These are phyloP conservation scores for Aspergillus fischeri DNA, from an alignment of 2,329 filamentous ascomycete genomes.

Conservation along the genomic window DNA sequence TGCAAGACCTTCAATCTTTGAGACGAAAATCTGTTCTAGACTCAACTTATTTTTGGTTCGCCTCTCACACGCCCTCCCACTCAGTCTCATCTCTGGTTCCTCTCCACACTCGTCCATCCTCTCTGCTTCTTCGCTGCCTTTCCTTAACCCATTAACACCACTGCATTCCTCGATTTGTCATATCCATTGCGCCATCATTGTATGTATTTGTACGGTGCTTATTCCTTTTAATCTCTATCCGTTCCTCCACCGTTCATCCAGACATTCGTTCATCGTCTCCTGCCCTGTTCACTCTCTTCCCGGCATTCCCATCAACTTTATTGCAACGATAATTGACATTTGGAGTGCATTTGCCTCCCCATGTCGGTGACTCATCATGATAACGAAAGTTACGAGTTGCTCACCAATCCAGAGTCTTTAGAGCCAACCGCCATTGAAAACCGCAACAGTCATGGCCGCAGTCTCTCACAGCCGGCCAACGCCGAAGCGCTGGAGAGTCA, in stretches of 20 bases:
- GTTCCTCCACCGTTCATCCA: background rate
- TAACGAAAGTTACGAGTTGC: background rate
- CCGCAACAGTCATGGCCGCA: background rate
- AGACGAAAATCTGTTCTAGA: slow-evolving; percentile 5
- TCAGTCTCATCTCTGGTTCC: background rate
- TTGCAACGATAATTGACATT: background rate
- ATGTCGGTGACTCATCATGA: background rate
- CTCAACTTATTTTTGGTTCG: slow-evolving; percentile 14
- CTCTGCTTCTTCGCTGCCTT: background rate
- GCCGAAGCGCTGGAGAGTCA: background rate
- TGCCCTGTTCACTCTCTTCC: background rate
- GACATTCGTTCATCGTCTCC: background rate
- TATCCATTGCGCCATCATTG: slow-evolving; percentile 2
- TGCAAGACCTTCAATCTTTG: background rate
- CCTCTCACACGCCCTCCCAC: slow-evolving; percentile 2
- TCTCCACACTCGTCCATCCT: slow-evolving; percentile 6
- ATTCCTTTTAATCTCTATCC: background rate
- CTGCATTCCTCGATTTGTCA: background rate
- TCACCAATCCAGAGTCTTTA: background rate
- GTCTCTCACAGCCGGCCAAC: background rate
- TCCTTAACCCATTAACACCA: background rate
- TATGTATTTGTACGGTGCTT: background rate
- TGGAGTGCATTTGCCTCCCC: background rate
- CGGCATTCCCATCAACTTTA: background rate
- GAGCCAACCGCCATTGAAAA: background rate